A percentile compares a stretch with the other conserved stretches of the same genome.
These are phyloP conservation scores for Penicillium dipodomyicola DNA, from an alignment of 495 filamentous ascomycete genomes.

Conservation along the genomic window DNA sequence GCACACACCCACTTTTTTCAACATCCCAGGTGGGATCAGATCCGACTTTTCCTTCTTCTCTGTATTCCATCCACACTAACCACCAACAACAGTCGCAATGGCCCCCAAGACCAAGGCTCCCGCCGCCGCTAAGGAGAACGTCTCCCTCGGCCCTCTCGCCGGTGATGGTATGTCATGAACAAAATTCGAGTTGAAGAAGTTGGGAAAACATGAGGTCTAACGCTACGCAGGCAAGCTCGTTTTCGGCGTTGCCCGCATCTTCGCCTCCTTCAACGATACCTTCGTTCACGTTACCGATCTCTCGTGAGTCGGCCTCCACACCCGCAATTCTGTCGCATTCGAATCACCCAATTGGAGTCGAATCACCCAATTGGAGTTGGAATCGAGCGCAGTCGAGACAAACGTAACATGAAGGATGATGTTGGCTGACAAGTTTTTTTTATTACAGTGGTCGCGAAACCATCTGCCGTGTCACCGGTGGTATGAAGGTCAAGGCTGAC, in stretches of 20 bases:
- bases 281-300: conserved; percentile 99
- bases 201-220: neutral
- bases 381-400: neutral
- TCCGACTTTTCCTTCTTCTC: conserved; percentile 29
- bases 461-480: conserved; percentile 97
- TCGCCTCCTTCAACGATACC: conserved; percentile 98
- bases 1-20: conserved; percentile 47
- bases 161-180: conserved; percentile 67
- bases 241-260: conserved; percentile 98
- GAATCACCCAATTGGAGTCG: conserved; percentile 3
- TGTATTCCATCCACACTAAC: conserved; percentile 47
- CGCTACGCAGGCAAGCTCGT: conserved; percentile 77
- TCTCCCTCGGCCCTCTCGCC: conserved; percentile 94
- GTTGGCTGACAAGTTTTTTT: conserved; percentile 62
- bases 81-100: conserved; percentile 56
- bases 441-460: conserved; percentile 96
- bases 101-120: conserved; percentile 75
- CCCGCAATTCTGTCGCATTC: conserved; percentile 1
- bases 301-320: conserved; percentile 58
- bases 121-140: conserved; percentile 84
- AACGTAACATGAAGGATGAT: neutral
- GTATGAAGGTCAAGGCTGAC: conserved; percentile 99
- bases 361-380: conserved; percentile 4
- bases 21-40: conserved; percentile 9
- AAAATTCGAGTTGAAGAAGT: neutral